These are phyloP conservation scores for Sporisorium iseilematis-ciliati DNA, from an alignment of 1,284 basidiomycete genomes.

Conservation along the genomic window DNA sequence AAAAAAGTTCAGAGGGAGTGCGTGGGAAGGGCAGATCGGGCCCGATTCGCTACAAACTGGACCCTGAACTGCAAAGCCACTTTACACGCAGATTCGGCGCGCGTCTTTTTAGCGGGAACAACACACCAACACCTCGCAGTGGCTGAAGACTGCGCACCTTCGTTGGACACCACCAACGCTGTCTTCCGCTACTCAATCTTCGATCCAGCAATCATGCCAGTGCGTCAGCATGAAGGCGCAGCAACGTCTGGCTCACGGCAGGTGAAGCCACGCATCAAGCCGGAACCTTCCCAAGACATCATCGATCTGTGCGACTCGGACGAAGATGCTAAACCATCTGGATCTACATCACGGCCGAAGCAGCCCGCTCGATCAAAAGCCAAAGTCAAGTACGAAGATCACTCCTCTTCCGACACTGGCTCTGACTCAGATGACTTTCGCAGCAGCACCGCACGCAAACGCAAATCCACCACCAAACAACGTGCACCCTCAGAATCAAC, in stretches of 20 bases:
- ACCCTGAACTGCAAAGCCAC: constrained; percentile 6
- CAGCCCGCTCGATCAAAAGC: neutral
- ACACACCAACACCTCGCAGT: constrained; percentile 1
- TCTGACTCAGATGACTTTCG: constrained; percentile 14
- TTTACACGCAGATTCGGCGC: constrained; percentile 3
- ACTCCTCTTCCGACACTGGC: neutral
- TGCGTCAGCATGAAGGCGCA: constrained; percentile 11
- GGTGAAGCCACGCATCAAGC: constrained; percentile 21
- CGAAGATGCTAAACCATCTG: constrained; percentile 9
- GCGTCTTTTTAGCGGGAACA: constrained; percentile 13
- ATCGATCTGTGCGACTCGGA: constrained; percentile 44
- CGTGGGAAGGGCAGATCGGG: neutral
- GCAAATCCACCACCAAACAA: neutral
- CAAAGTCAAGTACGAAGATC: constrained; percentile 13
- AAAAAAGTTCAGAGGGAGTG: neutral
- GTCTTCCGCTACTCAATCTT: neutral
- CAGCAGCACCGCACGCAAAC: neutral
- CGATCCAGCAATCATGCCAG: constrained; percentile 11
- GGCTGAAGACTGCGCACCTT: neutral
- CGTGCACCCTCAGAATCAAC: neutral
- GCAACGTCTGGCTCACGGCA: neutral
- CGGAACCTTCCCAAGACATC: constrained; percentile 10
- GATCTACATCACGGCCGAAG: neutral
- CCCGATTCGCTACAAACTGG: constrained; percentile 4
- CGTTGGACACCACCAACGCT: neutral